Evolutionary conservation across 2,329 filamentous ascomycete genomes (phyloP), one percentile per base, ranked within the genome.

Genomic region (Cladophialophora bantiana): DNA sequence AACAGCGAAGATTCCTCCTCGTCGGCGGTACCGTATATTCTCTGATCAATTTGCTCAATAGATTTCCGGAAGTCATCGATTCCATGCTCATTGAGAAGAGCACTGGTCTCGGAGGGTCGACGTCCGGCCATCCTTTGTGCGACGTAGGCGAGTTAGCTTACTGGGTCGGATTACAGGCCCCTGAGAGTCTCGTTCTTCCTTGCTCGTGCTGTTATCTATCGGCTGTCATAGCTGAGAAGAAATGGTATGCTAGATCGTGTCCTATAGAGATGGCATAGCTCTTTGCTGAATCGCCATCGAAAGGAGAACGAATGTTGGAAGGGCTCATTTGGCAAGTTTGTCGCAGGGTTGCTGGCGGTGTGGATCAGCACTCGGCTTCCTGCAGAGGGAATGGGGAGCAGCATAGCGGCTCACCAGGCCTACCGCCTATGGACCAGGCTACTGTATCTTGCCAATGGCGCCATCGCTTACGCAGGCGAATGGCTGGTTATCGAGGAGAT

Each of bases 21-120:
- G 40, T 53, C 56, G n/a, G 18, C 35, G 10, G 68, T 67, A 15
- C 68, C 70, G 38, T 70, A 70, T 20, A 56, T 36, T 18, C 67
- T 58, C 38, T 69, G 64, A 15, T 71, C 65, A 52, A 66, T 53
- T 31, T 66, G 64, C 9, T 54, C 65, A 12, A 70, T 40, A 20
- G 69, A 67, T 38, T 64, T 71, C 13, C 69, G 59, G 45, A 68
- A 64, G 59, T 68, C 65, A 59, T 68, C 67, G 35, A 71, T 69
- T 3, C 68, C 68, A 67, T 70, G 69, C 35, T 68, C 65, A 38
- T 64, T 68, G 62, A 71, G 69, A 32, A 71, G 69, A 65, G 69
- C 64, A 50, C 61, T 69, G 40, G 62, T 71, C 59, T 71, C 69
- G 38, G 69, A 71, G 15, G 65, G 58, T 32, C 64, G 67, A 34